Evolutionary conservation across 305 asterid genomes (phyloP).

Genomic region (Coffea humblotiana): DNA sequence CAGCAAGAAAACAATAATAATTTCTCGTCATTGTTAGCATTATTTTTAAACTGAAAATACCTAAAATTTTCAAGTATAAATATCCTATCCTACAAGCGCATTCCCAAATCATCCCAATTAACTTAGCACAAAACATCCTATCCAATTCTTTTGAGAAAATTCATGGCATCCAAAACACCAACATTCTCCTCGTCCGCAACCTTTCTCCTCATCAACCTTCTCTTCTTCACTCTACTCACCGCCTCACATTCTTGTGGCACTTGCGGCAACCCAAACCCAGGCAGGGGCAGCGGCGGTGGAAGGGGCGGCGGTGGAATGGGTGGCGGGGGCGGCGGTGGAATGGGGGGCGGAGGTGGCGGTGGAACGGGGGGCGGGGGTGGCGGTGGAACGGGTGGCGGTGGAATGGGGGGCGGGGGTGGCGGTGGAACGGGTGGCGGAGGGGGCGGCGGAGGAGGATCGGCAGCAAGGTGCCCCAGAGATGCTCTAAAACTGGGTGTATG

Average conservation of each 20-base stretch:
- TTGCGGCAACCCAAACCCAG: not conserved
- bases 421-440: not conserved
- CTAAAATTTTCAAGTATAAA: not conserved
- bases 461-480: conserved; percentile 30
- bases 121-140: not conserved
- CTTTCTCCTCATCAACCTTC: conserved; percentile 29
- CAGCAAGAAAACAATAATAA: not conserved
- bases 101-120: not conserved
- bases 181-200: not conserved
- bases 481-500: conserved; percentile 35
- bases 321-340: not conserved
- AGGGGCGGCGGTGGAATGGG: conserved; percentile 10
- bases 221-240: conserved; percentile 22
- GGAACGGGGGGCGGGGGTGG: conserved; percentile 5
- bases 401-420: not conserved
- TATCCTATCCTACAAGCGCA: not conserved
- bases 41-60: not conserved
- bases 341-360: not conserved
- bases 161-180: conserved; percentile 1
- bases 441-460: not conserved
- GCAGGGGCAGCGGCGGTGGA: conserved; percentile 6
- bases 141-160: not conserved
- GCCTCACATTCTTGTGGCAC: conserved; percentile 13
- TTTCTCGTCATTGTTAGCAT: too few species aligned
- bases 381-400: not conserved